Evolutionary conservation across 169 alveolate species (phyloP).

Genomic region (Plasmodium vinckei): DNA sequence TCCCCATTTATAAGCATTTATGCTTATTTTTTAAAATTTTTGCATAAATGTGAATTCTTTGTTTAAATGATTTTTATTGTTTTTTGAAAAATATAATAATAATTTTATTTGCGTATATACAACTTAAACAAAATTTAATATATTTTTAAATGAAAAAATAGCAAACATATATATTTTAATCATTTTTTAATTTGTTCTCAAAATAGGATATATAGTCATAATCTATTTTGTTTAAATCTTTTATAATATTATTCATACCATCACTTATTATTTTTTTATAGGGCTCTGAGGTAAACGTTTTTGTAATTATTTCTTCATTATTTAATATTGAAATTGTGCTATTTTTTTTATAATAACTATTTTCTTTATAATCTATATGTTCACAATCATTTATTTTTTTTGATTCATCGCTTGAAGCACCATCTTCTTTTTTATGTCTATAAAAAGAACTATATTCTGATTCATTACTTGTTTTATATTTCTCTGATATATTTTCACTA

Average conservation of each 20-base stretch:
- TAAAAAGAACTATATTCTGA: too few relatives aligned
- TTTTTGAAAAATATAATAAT: background rate
- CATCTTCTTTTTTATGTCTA: too few relatives aligned
- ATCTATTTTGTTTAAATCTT: slow-evolving; percentile 52
- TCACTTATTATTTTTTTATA: slow-evolving; percentile 50
- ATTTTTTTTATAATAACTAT: background rate
- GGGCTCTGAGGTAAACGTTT: slow-evolving; percentile 27
- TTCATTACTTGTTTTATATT: background rate
- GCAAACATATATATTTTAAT: slow-evolving; percentile 3
- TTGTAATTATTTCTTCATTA: slow-evolving; percentile 27
- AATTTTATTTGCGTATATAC: background rate
- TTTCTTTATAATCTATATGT: background rate
- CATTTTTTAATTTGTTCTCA: slow-evolving; percentile 54
- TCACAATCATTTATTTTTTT: background rate
- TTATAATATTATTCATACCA: slow-evolving; percentile 24
- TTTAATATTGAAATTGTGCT: background rate
- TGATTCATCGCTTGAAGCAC: background rate
- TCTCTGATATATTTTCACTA: slow-evolving; percentile 1
- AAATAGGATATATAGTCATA: slow-evolving; percentile 62
- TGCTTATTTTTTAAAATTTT: background rate
- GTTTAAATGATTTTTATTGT: slow-evolving; percentile 2
- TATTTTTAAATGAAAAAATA: slow-evolving; percentile 13
- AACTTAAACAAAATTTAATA: background rate
- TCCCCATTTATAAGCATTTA: too few relatives aligned
- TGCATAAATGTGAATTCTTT: background rate